Evolutionary conservation across 2,329 filamentous ascomycete species (phyloP), one percentile per base, ranked within the genome.

Genomic region (Colletotrichum neosansevieriae): DNA sequence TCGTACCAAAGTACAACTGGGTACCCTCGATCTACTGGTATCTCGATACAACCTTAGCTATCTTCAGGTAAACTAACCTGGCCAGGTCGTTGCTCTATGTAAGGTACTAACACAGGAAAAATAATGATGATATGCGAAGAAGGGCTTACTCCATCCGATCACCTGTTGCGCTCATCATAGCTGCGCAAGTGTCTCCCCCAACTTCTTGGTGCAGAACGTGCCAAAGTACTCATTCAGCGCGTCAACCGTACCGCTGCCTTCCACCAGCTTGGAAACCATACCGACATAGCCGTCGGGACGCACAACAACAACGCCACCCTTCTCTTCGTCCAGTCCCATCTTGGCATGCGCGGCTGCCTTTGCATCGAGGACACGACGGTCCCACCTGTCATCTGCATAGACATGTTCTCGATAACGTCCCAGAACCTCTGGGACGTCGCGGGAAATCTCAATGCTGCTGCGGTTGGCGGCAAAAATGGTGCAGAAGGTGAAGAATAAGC

Each of bases 251-350:
- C 89, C 93, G 65, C 81, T 88, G 0, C 94, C 94, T 78, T 95
- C 91, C 2, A 88, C 90, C 21, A 98, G 81, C 73, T 85, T 85
- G 11, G 92, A 87, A 4, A 94, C 92, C 70, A 93, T 86, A 21
- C 92, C 93, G 32, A 97, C 91, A 77, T 97, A 96, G 7, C 94
- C 94, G 78, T 97, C 94, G 0, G 94, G 94, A 50, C 94, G 83
- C 7, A 97, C 92, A 10, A 97, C 91, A 2, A 97, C 90, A 2
- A 97, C 87, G 64, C 91, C 94, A 11, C 94, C 94, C 70, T 83
- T 86, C 70, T 92, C 88, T 74, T 91, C 83, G 71, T 91, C 87
- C 29, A 97, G 78, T 0, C 94, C 94, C 85, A 97, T 91, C 85
- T 97, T 97, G 47, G 91, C 90, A 79, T 98, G 94, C 5, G 93